These are phyloP conservation scores for Colletotrichum sp. DNA, from an alignment of 2,329 filamentous ascomycete genomes.

Conservation along the genomic window DNA sequence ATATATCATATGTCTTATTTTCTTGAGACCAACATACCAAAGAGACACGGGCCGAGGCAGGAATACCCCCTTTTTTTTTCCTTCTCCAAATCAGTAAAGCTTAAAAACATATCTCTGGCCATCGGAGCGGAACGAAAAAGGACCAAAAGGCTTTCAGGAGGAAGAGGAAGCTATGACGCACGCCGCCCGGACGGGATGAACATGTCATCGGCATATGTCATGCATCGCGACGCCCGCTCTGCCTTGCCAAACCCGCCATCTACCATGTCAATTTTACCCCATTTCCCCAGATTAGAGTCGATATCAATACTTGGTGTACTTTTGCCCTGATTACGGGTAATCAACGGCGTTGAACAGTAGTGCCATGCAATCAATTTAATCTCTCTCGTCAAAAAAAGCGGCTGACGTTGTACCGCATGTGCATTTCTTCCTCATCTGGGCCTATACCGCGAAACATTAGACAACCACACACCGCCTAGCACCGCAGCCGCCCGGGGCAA, in stretches of 20 bases:
- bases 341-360: not conserved
- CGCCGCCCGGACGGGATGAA: constrained; percentile 8
- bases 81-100: not conserved
- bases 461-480: not conserved
- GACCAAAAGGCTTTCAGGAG: not conserved
- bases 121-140: not conserved
- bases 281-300: not conserved
- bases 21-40: not conserved
- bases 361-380: not conserved
- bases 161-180: not conserved
- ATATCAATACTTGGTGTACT: not conserved
- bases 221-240: constrained; percentile 17
- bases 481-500: not conserved
- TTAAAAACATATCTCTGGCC: not conserved
- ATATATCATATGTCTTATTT: not conserved
- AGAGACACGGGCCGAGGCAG: not conserved
- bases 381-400: not conserved
- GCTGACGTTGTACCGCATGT: not conserved
- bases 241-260: not conserved
- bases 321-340: not conserved
- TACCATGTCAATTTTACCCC: not conserved
- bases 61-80: not conserved
- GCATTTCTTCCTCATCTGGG: not conserved
- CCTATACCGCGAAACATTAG: not conserved
- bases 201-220: constrained; percentile 11